These are phyloP conservation scores for Magnusiomyces ingens DNA, from an alignment of 1,139 yeast genomes.

Conservation along the genomic window DNA sequence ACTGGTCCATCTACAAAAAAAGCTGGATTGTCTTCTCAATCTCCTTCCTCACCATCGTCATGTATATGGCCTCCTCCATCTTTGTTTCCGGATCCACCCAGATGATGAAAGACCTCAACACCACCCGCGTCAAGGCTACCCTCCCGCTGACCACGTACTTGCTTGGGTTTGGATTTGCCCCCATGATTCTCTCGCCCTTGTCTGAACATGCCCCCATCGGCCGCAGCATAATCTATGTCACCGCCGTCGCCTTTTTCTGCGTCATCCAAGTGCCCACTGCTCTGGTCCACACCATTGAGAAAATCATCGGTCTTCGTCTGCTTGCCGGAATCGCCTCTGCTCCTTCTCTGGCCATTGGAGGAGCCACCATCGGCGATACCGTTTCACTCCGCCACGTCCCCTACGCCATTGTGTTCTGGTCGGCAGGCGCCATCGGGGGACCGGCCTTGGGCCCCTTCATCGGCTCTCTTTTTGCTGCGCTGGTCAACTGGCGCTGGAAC, in stretches of 20 bases:
- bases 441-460: slow-evolving; percentile 62
- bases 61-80: slow-evolving; percentile 57
- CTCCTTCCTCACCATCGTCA: slow-evolving; percentile 44
- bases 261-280: slow-evolving; percentile 47
- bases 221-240: slow-evolving; percentile 46
- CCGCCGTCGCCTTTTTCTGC: slow-evolving; percentile 48
- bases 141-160: slow-evolving; percentile 52
- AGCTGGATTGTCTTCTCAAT: slow-evolving; percentile 37
- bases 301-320: slow-evolving; percentile 57
- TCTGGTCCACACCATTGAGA: slow-evolving; percentile 44
- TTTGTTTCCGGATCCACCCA: slow-evolving; percentile 49
- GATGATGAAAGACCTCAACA: slow-evolving; percentile 40
- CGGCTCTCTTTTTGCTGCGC: slow-evolving; percentile 47
- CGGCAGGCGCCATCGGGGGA: slow-evolving; percentile 49
- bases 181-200: slow-evolving; percentile 48
- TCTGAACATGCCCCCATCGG: slow-evolving; percentile 49
- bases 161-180: slow-evolving; percentile 53
- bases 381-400: slow-evolving; percentile 19
- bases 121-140: slow-evolving; percentile 40
- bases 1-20: slow-evolving; percentile 45
- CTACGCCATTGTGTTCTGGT: slow-evolving; percentile 45
- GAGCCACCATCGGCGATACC: slow-evolving; percentile 72
- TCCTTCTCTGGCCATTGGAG: slow-evolving; percentile 82
- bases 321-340: slow-evolving; percentile 75
- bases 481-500: slow-evolving; percentile 36